Percentiles rank a stretch among this genome's conserved stretches.
These are phyloP conservation scores for Botrytis tulipae DNA, from an alignment of 2,329 filamentous ascomycete species.

Conservation along the genomic window DNA sequence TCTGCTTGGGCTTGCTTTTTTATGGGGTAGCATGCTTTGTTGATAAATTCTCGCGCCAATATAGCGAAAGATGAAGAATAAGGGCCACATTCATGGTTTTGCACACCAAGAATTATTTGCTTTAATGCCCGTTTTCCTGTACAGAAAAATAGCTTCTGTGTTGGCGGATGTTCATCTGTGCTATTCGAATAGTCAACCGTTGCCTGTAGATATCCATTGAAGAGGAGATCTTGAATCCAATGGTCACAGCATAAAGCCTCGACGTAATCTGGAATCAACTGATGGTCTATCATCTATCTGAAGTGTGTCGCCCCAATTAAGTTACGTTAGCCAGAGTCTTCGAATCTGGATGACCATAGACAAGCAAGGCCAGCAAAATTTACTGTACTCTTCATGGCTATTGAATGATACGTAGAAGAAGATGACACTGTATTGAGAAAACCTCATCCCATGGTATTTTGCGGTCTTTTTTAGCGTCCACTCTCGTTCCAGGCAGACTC, in stretches of 20 bases:
- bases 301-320: not conserved
- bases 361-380: not conserved
- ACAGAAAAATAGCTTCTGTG: not conserved
- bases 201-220: too few relatives aligned
- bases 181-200: too few relatives aligned
- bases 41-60: not conserved
- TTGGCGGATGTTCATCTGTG: not conserved
- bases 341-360: not conserved
- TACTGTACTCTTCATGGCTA: fast-evolving
- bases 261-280: not conserved
- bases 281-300: not conserved
- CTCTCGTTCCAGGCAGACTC: too few relatives aligned
- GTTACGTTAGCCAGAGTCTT: not conserved
- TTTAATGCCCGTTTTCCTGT: not conserved
- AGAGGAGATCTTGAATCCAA: not conserved
- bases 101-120: not conserved
- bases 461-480: not conserved
- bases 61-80: not conserved
- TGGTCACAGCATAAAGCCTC: not conserved
- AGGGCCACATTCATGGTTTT: not conserved
- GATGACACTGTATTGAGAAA: fast-evolving
- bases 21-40: not conserved
- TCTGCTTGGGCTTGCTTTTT: not conserved
- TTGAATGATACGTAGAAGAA: not conserved
- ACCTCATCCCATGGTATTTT: fast-evolving